Percentiles rank a stretch among this genome's conserved stretches.
phyloP scores from a whole-genome alignment of 768 basidiomycete genomes.

The Tremella yokohamensis region DNA sequence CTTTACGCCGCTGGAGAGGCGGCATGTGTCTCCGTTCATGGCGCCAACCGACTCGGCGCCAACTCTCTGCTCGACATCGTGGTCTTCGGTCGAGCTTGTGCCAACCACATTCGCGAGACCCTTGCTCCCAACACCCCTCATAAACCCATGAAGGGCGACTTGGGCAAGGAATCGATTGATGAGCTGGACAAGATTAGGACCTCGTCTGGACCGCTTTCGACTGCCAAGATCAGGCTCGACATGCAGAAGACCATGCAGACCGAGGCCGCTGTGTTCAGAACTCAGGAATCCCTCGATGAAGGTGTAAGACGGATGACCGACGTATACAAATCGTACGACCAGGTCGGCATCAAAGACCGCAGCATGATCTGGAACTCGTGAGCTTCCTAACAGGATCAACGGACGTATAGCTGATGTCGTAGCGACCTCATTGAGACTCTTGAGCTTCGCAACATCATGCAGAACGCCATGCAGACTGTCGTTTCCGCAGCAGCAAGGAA shows the following conservation, averaged over 20 bases:
- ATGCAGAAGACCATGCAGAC: conserved; percentile 99
- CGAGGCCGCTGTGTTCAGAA: conserved; percentile 97
- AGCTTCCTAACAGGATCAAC: conserved; percentile 48
- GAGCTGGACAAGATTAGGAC: conserved; percentile 77
- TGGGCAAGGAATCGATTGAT: conserved; percentile 77
- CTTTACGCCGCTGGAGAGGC: conserved; percentile 98
- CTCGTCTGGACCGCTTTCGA: conserved; percentile 74
- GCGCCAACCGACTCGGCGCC: conserved; percentile 97
- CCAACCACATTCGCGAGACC: conserved; percentile 92
- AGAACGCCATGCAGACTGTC: conserved; percentile 94
- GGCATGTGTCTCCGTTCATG: conserved; percentile 97
- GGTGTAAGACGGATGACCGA: conserved; percentile 80
- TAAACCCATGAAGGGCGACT: conserved; percentile 77
- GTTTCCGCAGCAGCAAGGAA: conserved; percentile 74
- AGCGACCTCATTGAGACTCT: conserved; percentile 96
- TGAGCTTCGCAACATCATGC: conserved; percentile 91
- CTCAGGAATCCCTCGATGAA: conserved; percentile 81
- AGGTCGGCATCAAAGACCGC: conserved; percentile 94
- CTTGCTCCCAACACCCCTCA: conserved; percentile 86
- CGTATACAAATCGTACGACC: conserved; percentile 82
- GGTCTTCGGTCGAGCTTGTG: conserved; percentile 98
- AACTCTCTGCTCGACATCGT: conserved; percentile 99
- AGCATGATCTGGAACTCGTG: conserved; percentile 99
- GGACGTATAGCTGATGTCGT: conserved; percentile 5
- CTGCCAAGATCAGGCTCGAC: conserved; percentile 82